These are phyloP conservation scores for Spergularia bocconei DNA, from an alignment of 148 eudicot species.

Conservation along the genomic window DNA sequence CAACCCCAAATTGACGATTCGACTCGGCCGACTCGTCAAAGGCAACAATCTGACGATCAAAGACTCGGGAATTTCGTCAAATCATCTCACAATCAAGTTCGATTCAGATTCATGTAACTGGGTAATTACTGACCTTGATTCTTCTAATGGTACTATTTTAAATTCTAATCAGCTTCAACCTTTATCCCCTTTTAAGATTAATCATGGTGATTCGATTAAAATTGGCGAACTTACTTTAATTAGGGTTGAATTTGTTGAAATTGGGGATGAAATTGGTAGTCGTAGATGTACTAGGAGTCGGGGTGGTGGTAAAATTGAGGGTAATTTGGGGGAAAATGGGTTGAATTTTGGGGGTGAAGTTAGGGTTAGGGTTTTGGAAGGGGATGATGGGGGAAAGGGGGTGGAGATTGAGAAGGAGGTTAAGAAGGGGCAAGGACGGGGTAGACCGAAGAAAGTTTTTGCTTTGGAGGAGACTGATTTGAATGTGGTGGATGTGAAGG, in stretches of 20 bases:
- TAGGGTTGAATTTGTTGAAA: slow-evolving; percentile 33
- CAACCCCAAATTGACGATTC: slow-evolving; percentile 32
- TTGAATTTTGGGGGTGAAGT: slow-evolving; percentile 20
- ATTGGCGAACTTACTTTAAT: slow-evolving; percentile 65
- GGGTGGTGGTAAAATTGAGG: slow-evolving; percentile 4
- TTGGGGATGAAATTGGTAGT: slow-evolving; percentile 11
- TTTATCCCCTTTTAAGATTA: slow-evolving; percentile 28
- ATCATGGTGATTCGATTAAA: slow-evolving; percentile 50
- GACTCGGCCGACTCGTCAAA: slow-evolving; percentile 54
- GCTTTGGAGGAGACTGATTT: neutral
- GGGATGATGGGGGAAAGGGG: slow-evolving; percentile 11
- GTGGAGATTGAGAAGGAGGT: slow-evolving; percentile 17
- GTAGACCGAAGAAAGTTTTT: slow-evolving; percentile 13
- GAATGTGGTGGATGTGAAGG: neutral
- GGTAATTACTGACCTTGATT: slow-evolving; percentile 60
- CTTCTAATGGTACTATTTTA: slow-evolving; percentile 69
- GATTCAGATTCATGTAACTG: slow-evolving; percentile 37
- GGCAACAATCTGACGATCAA: slow-evolving; percentile 68
- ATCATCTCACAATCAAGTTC: slow-evolving; percentile 51
- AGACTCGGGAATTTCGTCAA: slow-evolving; percentile 75
- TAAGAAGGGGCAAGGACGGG: slow-evolving; percentile 24
- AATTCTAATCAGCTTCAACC: slow-evolving; percentile 38
- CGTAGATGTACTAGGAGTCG: slow-evolving; percentile 32
- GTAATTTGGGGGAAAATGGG: slow-evolving; percentile 21
- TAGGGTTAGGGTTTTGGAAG: slow-evolving; percentile 20